Conservation (phyloP, 345 rosid genomes). For the Litchi chinensis region DNA sequence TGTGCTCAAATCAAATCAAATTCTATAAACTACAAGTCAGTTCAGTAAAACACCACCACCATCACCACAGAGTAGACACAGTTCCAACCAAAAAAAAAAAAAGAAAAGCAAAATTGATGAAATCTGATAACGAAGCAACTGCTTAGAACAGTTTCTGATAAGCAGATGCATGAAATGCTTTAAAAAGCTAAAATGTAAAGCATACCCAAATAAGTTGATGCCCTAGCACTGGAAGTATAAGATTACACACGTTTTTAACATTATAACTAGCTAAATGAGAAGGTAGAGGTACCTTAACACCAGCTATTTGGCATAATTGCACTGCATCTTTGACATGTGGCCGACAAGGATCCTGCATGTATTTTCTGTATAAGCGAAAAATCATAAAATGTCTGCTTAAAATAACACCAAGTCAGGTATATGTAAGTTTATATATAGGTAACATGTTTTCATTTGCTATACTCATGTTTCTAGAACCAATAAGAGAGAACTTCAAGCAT, state of each 20-base stretch:
- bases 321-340: constrained; percentile 80
- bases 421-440: neutral
- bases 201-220: neutral
- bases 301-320: constrained; percentile 73
- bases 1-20: neutral
- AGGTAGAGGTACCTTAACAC: constrained; percentile 70
- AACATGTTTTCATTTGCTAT: neutral
- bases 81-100: neutral
- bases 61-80: neutral
- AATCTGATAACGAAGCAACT: neutral
- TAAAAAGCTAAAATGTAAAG: neutral
- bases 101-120: neutral
- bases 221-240: neutral
- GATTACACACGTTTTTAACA: neutral
- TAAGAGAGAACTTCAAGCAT: neutral
- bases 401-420: neutral
- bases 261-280: neutral
- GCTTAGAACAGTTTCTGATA: neutral
- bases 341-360: constrained; percentile 94
- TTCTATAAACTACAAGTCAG: neutral
- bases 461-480: neutral
- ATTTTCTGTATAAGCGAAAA: constrained; percentile 12
- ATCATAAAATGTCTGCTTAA: neutral
- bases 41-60: neutral
- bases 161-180: neutral